These are phyloP conservation scores for Antitrichia curtipendula DNA, from an alignment of 225 moss, liverwort and hornwort species.

Conservation along the genomic window DNA sequence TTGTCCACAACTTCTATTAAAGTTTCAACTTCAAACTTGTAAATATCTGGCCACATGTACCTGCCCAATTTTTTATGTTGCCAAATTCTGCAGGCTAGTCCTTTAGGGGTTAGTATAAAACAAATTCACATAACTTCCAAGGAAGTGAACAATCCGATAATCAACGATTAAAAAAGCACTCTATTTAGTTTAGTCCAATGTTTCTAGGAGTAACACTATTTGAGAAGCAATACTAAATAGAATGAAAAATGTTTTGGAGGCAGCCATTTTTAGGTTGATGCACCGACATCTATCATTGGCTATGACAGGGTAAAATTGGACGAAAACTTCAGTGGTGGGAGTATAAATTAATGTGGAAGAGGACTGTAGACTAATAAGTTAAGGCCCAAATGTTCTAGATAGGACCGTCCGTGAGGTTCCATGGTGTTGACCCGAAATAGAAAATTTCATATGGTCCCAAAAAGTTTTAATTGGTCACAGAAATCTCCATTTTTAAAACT, in stretches of 20 bases:
- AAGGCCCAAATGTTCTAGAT: no score
- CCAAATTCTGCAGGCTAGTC: no score
- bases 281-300: not conserved
- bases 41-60: no score
- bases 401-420: rapidly evolving
- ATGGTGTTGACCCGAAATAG: not conserved
- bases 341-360: not conserved
- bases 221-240: not conserved
- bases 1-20: no score
- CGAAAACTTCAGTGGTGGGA: not conserved
- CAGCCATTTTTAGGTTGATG: not conserved
- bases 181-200: no score
- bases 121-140: rapidly evolving
- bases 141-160: rapidly evolving
- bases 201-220: not conserved
- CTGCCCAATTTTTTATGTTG: no score
- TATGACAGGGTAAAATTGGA: not conserved
- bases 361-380: not conserved
- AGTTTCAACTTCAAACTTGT: no score
- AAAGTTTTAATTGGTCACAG: not conserved
- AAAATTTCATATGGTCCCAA: not conserved
- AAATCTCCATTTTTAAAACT: not conserved
- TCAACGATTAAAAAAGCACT: no score
- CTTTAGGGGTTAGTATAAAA: not conserved
- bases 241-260: not conserved